Base-by-base conservation (phyloP, 1,284 basidiomycete species). In the Gymnopus androsaceus region DNA sequence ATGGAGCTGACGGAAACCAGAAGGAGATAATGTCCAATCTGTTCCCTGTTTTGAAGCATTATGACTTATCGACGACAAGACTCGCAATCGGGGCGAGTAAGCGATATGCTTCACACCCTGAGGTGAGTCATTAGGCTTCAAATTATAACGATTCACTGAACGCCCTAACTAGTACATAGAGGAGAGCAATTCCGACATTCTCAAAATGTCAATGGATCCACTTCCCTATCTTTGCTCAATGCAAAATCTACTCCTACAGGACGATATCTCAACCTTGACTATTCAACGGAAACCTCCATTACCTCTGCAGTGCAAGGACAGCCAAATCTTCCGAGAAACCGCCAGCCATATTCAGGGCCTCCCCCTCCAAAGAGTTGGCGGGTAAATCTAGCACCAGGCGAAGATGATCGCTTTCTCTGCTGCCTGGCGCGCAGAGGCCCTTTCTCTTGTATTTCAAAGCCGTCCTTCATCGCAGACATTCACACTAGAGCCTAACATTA, bases 171-270 rank as follows among this genome's bases (percentile, higher is more conserved):
- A 37, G 41, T 49, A 28, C 46, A 6, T 38, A 85, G 85, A 67
- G 87, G 85, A 11, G 87, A 89, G 66, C 83, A 88, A 42, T 88
- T 83, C 58, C 76, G 86, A 48, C 87, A 81, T 60, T 62, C 71
- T 23, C 83, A 81, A 59, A 89, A 89, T 63, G 59, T 79, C 6
- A 74, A 68, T 53, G 68, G 74, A 27, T 76, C 75, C 28, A 72
- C 71, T 30, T 74, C 76, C 55, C 40, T 75, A 27, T 65, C 70
- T 63, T 68, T 1, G 56, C 66, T 23, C 56, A 61, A 30, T 36
- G 59, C 65, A 30, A 68, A 69, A 57, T 76, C 72, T 57, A 60
- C 68, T 37, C 75, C 74, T 3, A 77, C 77, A 2, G 33, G 19
- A 3, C 33, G 48, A 17, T 30, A 38, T 8, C 59, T 67, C 31